phyloP scores from a whole-genome alignment of 441 rosid species.

The Gossypium laxum region DNA sequence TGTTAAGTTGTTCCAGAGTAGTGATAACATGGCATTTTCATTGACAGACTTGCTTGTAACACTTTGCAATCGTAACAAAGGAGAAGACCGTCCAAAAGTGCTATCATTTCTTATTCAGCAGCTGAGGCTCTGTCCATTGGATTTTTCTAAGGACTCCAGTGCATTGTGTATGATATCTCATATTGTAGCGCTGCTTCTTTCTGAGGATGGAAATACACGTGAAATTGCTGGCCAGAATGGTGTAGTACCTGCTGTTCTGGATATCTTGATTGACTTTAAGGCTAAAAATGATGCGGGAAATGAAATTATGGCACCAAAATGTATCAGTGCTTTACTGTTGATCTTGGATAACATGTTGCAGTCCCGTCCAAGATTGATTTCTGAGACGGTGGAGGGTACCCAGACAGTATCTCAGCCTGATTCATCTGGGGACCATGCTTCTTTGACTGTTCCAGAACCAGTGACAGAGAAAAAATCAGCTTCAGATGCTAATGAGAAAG shows the following conservation, averaged over 20 bases:
- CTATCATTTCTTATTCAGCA: slow-evolving; percentile 73
- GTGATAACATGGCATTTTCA: slow-evolving; percentile 67
- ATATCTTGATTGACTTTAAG: slow-evolving; percentile 58
- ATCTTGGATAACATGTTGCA: slow-evolving; percentile 79
- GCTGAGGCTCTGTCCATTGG: slow-evolving; percentile 62
- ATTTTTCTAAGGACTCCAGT: slow-evolving; percentile 59
- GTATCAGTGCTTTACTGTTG: slow-evolving; percentile 69
- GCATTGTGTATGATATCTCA: slow-evolving; percentile 75
- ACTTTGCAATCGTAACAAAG: slow-evolving; percentile 76
- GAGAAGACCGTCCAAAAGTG: slow-evolving; percentile 65
- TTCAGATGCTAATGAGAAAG: slow-evolving; percentile 44
- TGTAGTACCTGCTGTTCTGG: slow-evolving; percentile 51
- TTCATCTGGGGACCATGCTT: slow-evolving; percentile 30
- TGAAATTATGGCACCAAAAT: slow-evolving; percentile 64
- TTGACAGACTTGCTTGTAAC: slow-evolving; percentile 82
- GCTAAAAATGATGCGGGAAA: slow-evolving; percentile 37
- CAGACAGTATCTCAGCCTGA: slow-evolving; percentile 43
- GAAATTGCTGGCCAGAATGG: slow-evolving; percentile 79
- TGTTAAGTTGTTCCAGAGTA: slow-evolving; percentile 65
- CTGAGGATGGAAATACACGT: slow-evolving; percentile 67
- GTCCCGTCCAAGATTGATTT: slow-evolving; percentile 43
- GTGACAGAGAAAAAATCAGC: slow-evolving; percentile 30
- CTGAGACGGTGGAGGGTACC: slow-evolving; percentile 43
- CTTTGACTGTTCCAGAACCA: slow-evolving; percentile 29
- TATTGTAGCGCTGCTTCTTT: slow-evolving; percentile 66